Evolutionary conservation across 2,329 filamentous ascomycete genomes (phyloP).

Genomic region (Sclerotinia trifoliorum): DNA sequence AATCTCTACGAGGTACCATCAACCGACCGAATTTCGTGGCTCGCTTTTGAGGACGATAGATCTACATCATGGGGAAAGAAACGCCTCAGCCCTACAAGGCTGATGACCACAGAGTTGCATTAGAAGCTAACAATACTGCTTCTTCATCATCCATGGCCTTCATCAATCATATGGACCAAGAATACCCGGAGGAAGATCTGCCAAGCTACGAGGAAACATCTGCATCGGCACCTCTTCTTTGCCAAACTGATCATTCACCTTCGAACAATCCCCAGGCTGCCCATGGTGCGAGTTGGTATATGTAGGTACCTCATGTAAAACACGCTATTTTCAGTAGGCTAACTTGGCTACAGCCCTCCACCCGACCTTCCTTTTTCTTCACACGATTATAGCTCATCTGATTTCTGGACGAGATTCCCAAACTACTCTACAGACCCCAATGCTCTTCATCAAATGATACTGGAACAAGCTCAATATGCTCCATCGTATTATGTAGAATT

Average conservation of each 20-base stretch:
- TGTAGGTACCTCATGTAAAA: neutral
- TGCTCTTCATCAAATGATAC: conserved; percentile 34
- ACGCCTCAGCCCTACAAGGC: conserved; percentile 13
- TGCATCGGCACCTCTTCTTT: conserved; percentile 16
- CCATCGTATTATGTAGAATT: conserved; percentile 37
- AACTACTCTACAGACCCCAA: conserved; percentile 33
- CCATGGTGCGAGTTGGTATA: conserved; percentile 12
- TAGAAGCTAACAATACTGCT: conserved; percentile 20
- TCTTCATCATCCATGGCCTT: conserved; percentile 32
- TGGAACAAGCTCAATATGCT: conserved; percentile 34
- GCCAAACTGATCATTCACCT: neutral
- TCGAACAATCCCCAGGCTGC: neutral
- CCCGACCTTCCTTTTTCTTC: conserved; percentile 33
- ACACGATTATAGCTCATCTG: conserved; percentile 30
- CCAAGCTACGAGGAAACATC: conserved; percentile 29
- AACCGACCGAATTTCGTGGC: neutral
- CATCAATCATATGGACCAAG: conserved; percentile 26
- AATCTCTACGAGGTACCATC: neutral
- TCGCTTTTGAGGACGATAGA: neutral
- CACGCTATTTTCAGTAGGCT: neutral
- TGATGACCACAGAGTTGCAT: neutral
- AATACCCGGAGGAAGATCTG: conserved; percentile 30
- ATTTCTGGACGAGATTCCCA: conserved; percentile 36
- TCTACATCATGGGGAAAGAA: conserved; percentile 19
- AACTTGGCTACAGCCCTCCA: conserved; percentile 22